Evolutionary conservation across 805 yeast species (phyloP).

Genomic region (Priceomyces haplophilus): DNA sequence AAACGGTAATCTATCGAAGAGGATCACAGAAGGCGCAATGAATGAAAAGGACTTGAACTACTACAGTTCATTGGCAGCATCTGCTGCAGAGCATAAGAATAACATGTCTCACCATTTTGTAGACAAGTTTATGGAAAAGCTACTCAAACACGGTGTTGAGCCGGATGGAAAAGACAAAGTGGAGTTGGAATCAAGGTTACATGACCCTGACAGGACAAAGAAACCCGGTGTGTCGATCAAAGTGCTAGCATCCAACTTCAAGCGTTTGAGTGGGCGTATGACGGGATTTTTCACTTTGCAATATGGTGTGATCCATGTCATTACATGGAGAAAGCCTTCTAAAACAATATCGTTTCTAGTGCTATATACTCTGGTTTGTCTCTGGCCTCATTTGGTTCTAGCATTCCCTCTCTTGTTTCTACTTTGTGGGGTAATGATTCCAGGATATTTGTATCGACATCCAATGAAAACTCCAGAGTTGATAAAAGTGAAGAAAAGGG

Average conservation of each 20-base stretch:
- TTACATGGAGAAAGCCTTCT: constrained; percentile 76
- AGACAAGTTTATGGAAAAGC: constrained; percentile 54
- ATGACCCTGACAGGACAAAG: constrained; percentile 43
- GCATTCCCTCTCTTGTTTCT: constrained; percentile 60
- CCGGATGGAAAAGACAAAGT: constrained; percentile 48
- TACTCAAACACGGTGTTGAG: constrained; percentile 50
- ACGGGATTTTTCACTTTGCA: constrained; percentile 58
- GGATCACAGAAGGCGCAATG: neutral
- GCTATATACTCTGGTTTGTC: constrained; percentile 61
- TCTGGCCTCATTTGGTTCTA: constrained; percentile 67
- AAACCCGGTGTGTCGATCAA: constrained; percentile 58
- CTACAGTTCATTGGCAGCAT: constrained; percentile 20
- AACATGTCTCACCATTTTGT: constrained; percentile 45
- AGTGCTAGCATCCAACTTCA: constrained; percentile 54
- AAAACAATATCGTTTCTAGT: constrained; percentile 61
- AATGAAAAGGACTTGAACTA: constrained; percentile 24
- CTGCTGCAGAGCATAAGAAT: constrained; percentile 19
- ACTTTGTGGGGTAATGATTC: constrained; percentile 58
- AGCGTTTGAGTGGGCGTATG: constrained; percentile 53
- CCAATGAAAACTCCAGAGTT: constrained; percentile 51
- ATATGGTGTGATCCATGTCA: constrained; percentile 53
- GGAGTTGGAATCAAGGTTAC: constrained; percentile 37
- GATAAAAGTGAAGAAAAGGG: constrained; percentile 45
- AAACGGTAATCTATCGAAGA: constrained; percentile 6
- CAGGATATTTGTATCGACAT: constrained; percentile 67